These are phyloP conservation scores for Stephanocyclus meneghinianus DNA, from an alignment of 352 stramenopile genomes.

Conservation along the genomic window DNA sequence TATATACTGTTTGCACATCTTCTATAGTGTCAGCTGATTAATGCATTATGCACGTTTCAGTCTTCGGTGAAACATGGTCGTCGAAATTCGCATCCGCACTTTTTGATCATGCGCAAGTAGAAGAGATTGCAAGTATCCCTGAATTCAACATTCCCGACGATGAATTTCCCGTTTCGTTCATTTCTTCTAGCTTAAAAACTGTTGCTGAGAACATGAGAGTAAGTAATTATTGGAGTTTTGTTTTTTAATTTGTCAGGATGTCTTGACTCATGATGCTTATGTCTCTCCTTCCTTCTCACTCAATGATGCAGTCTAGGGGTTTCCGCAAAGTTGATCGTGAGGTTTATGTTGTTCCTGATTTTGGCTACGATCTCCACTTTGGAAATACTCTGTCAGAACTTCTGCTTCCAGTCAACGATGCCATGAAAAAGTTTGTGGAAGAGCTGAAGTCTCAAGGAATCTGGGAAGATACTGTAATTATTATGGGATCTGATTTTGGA, in stretches of 20 bases:
- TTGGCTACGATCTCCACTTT: conserved; percentile 75
- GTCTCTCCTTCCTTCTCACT: background rate
- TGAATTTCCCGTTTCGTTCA: background rate
- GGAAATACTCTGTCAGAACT: conserved; percentile 21
- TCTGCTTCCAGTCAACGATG: conserved; percentile 54
- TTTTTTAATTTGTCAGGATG: background rate
- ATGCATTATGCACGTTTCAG: background rate
- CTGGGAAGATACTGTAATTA: conserved; percentile 65
- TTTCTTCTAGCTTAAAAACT: conserved; percentile 36
- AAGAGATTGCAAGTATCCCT: conserved; percentile 19
- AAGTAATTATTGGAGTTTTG: background rate
- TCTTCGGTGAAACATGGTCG: conserved; percentile 39
- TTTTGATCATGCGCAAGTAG: conserved; percentile 38
- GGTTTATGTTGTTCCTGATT: conserved; percentile 63
- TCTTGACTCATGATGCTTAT: background rate
- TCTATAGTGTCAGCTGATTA: background rate
- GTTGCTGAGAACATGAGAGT: conserved; percentile 60
- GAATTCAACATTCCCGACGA: conserved; percentile 25
- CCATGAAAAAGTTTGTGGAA: conserved; percentile 56
- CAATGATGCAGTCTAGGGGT: conserved; percentile 24
- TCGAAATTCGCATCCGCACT: conserved; percentile 29
- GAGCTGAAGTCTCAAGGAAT: conserved; percentile 71
- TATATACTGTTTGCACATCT: background rate
- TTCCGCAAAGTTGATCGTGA: conserved; percentile 56
- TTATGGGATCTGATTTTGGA: conserved; percentile 73